These are phyloP conservation scores for Taphrina pruni DNA, from an alignment of 1,139 yeast genomes.

Conservation along the genomic window DNA sequence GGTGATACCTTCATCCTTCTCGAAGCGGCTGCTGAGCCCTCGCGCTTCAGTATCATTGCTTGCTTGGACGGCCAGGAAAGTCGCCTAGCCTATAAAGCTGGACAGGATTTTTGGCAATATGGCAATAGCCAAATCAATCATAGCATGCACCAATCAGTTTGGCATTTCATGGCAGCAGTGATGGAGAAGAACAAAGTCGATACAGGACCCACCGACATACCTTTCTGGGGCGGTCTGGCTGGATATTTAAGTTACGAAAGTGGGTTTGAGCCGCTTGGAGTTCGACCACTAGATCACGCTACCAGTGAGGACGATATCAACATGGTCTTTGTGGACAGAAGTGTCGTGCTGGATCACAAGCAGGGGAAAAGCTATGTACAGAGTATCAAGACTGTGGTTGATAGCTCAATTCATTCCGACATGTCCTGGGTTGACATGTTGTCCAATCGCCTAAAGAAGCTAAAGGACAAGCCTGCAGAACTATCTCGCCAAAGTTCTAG, in stretches of 20 bases:
- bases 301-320: conserved; percentile 62
- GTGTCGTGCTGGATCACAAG: conserved; percentile 62
- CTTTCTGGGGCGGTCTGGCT: conserved; percentile 86
- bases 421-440: conserved; percentile 38
- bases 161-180: conserved; percentile 60
- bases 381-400: conserved; percentile 55
- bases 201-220: conserved; percentile 54
- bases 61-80: background rate
- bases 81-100: conserved; percentile 12
- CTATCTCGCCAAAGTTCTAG: background rate
- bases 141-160: conserved; percentile 49
- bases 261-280: conserved; percentile 45
- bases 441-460: background rate
- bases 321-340: conserved; percentile 71
- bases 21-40: conserved; percentile 80
- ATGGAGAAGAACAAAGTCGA: conserved; percentile 53
- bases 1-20: conserved; percentile 58
- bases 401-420: conserved; percentile 19
- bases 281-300: conserved; percentile 1
- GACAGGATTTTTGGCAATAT: conserved; percentile 45
- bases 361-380: conserved; percentile 62
- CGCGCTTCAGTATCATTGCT: conserved; percentile 56
- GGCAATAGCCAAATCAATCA: background rate
- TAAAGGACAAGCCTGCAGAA: background rate
- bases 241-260: conserved; percentile 84